phyloP scores from a whole-genome alignment of 345 rosid genomes.

The Passiflora organensis region DNA sequence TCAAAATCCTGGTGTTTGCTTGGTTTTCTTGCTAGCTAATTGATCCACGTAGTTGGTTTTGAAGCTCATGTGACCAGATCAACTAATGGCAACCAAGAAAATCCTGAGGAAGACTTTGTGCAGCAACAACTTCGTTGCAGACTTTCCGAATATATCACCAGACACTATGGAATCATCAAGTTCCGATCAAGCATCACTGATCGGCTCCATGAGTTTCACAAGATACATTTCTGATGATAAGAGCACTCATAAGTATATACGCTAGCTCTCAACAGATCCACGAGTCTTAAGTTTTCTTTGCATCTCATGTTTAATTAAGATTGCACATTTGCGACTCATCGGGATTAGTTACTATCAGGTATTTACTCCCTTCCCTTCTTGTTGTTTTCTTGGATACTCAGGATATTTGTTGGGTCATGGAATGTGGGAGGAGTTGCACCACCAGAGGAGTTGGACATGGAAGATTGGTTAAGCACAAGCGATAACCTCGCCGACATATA shows the following conservation, averaged over 20 bases:
- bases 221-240: slow-evolving; percentile 1
- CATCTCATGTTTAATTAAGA: too few relatives aligned
- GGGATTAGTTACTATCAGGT: background rate
- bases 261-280: slow-evolving; percentile 28
- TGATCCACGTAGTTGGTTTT: too few relatives aligned
- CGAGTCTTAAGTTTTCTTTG: slow-evolving; percentile 29
- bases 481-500: slow-evolving; percentile 56
- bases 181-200: slow-evolving; percentile 2
- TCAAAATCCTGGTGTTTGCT: too few relatives aligned
- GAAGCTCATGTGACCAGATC: too few relatives aligned
- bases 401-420: slow-evolving; percentile 80
- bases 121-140: slow-evolving; percentile 69
- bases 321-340: too few relatives aligned
- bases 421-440: slow-evolving; percentile 86
- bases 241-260: background rate
- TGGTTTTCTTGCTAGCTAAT: too few relatives aligned
- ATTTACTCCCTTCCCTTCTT: too few relatives aligned
- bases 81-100: too few relatives aligned
- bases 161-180: slow-evolving; percentile 32
- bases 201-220: background rate
- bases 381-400: slow-evolving; percentile 2
- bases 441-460: slow-evolving; percentile 50
- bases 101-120: slow-evolving; percentile 52
- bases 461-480: slow-evolving; percentile 48
- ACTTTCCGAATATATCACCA: slow-evolving; percentile 38